Evolutionary conservation across 2,329 filamentous ascomycete genomes (phyloP), one percentile per base, ranked within the genome.

Genomic region (Penicillium sp.): DNA sequence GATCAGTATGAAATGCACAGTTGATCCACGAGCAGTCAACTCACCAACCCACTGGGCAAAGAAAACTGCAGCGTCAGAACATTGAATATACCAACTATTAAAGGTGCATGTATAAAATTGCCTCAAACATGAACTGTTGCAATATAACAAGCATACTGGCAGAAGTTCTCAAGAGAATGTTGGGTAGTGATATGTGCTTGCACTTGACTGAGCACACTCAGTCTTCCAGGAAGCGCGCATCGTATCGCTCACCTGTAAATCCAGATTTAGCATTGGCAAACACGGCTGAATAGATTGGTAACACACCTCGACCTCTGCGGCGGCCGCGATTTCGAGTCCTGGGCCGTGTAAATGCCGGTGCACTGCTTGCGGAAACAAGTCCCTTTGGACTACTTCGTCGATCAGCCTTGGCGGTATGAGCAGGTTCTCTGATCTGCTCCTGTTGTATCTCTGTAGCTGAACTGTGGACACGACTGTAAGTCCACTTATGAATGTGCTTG

Each of bases 231-330:
- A 73, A 74, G 1, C 71, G 68, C 35, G 68, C 67, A 33, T 60
- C 66, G 53, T 74, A 74, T 29, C 64, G 65, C 13, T 72, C 68
- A 22, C 69, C 71, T 74, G 27, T 16, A 16, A 35, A 19, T 19
- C 27, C 24, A 14, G 1, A 26, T 53, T 53, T 9, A 48, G 33
- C 16, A 37, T 10, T 8, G 6, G 22, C 29, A 27, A 26, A 13
- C 8, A 27, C 16, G 11, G 19, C 19, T 33, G 31, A 41, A 14
- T n/a, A 39, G 9, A 6, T 22, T n/a, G 26, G 0, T 27, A 9
- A 26, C 62, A 57, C 65, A 73, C 72, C 68, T 68, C 69, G 61
- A 50, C 66, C 67, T 41, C 58, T 67, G 21, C 72, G 64, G 21
- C 56, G 63, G 16, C 58, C 55, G 1, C 67, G 61, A 19, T 55